phyloP scores from a whole-genome alignment of 2,329 filamentous ascomycete species.

The Phyllosticta capitalensis region DNA sequence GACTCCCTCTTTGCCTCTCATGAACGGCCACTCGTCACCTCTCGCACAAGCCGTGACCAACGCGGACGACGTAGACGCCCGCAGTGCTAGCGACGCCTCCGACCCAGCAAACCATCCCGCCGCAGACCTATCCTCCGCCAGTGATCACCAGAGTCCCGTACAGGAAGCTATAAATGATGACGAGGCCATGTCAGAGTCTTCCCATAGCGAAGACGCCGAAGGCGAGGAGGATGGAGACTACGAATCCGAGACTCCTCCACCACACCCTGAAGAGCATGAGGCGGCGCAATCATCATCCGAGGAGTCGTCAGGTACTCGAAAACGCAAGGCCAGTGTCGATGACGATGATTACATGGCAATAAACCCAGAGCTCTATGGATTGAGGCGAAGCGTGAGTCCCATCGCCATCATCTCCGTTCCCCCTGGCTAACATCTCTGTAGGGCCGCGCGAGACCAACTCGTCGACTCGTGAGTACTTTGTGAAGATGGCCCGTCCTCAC shows the following conservation, averaged over 20 bases:
- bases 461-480: slow-evolving; percentile 46
- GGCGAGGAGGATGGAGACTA: slow-evolving; percentile 58
- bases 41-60: slow-evolving; percentile 38
- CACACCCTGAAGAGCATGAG: slow-evolving; percentile 38
- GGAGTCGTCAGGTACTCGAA: slow-evolving; percentile 54
- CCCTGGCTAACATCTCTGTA: slow-evolving; percentile 30
- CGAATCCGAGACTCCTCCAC: slow-evolving; percentile 51
- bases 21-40: slow-evolving; percentile 57
- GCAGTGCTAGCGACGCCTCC: slow-evolving; percentile 68
- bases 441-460: slow-evolving; percentile 52
- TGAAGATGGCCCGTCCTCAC: slow-evolving; percentile 15
- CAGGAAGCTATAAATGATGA: slow-evolving; percentile 36
- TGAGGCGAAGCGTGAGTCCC: slow-evolving; percentile 75
- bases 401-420: slow-evolving; percentile 11
- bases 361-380: slow-evolving; percentile 89
- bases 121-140: slow-evolving; percentile 27
- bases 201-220: slow-evolving; percentile 40
- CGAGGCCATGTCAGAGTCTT: slow-evolving; percentile 37
- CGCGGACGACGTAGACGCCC: slow-evolving; percentile 39
- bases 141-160: slow-evolving; percentile 32
- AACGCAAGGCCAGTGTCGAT: slow-evolving; percentile 56
- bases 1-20: slow-evolving; percentile 52
- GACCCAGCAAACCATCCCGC: slow-evolving; percentile 53
- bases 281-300: slow-evolving; percentile 59
- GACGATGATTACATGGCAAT: slow-evolving; percentile 80